Evolutionary conservation across 1,284 basidiomycete species (phyloP), one percentile per base, ranked within the genome.

Genomic region (Ustilago nuda): DNA sequence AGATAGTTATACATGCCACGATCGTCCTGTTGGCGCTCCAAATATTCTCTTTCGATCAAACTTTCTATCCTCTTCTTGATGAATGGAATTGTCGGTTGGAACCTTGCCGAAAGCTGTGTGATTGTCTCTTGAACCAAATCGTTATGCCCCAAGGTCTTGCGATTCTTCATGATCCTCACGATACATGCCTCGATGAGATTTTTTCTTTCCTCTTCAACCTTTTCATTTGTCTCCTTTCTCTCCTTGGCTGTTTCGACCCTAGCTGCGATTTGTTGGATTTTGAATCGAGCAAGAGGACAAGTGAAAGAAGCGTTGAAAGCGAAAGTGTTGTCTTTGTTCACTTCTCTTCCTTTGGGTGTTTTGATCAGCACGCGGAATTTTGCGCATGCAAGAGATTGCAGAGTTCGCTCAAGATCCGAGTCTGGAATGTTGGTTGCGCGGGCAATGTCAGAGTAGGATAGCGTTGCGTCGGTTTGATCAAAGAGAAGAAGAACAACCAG

Each of bases 111-210:
- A 2, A 99, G 87, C 83, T 98, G 96, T 17, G 91, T 90, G 43
- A 94, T 93, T 32, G 95, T 94, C 86, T 99, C 95, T 78, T 92
- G 92, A 63, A 98, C 89, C 17, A 99, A 89, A 68, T 96, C 94
- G 72, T 92, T 94, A 85, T 98, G 95, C 7, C 88, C 87, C 90
- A 98, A 91, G 63, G 90, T 90, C 86, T 98, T 98, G 70, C 95
- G 88, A 84, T 94, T 92, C 88, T 99, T 99, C 97, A 99, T 99
- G 43, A 98, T 92, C 45, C 97, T 91, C 30, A 99, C 97, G 71
- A 99, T 93, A 83, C 94, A 98, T 7, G 60, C 52, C 88, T 99
- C 96, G 50, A 92, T 93, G 84, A 96, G 92, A 85, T 94, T 92
- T 79, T 89, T 91, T 51, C 97, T 88, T 86, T 98, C 95, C 86